These are phyloP conservation scores for Xylaria cubensis DNA, from an alignment of 495 filamentous ascomycete genomes.

Conservation along the genomic window DNA sequence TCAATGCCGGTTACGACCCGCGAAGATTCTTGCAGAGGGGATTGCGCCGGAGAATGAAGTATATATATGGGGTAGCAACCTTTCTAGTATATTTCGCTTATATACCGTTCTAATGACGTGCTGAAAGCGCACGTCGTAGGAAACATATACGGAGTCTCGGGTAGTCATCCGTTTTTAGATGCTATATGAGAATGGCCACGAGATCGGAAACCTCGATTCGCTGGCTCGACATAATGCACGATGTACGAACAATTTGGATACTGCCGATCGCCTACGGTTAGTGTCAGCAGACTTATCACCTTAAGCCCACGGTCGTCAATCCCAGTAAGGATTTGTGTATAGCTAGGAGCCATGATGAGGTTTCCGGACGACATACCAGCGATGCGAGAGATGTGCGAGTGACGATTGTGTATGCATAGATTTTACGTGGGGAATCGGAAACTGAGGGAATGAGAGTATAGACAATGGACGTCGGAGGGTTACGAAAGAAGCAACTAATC, in stretches of 20 bases:
- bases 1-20: conserved; percentile 43
- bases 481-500: neutral
- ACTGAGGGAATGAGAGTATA: neutral
- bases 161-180: neutral
- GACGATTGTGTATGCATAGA: neutral
- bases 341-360: neutral
- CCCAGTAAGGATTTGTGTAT: neutral
- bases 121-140: neutral
- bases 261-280: neutral
- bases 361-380: neutral
- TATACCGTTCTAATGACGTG: conserved; percentile 38
- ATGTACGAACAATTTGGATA: neutral
- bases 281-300: neutral
- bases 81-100: conserved; percentile 45
- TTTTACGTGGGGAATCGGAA: neutral
- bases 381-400: neutral
- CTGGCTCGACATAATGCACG: neutral
- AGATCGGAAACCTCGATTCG: neutral
- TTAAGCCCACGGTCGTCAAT: neutral
- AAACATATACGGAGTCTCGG: conserved; percentile 1
- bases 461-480: neutral
- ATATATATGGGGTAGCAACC: conserved; percentile 39
- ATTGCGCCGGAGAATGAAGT: conserved; percentile 35
- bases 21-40: conserved; percentile 38
- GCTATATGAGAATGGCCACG: neutral